Evolutionary conservation across 1,284 basidiomycete genomes (phyloP), one percentile per base, ranked within the genome.

Genomic region (Trametes versicolor): DNA sequence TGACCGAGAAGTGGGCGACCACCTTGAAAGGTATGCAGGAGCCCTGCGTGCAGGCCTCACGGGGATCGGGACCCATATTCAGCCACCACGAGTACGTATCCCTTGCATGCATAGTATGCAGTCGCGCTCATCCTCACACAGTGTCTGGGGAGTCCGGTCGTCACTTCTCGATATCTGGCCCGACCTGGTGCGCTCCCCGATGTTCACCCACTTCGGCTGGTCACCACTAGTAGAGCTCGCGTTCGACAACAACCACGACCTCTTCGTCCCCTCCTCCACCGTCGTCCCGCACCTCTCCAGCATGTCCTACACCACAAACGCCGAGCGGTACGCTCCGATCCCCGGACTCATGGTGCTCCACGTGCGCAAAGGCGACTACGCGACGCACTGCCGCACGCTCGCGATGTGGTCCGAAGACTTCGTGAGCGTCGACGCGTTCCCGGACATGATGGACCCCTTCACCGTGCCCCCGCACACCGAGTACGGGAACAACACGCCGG

Each of bases 311-410:
- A 55, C 56, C 13, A 47, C 64, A 36, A 50, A 59, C 53, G 58
- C 64, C 60, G 62, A 70, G 32, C 72, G 70, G 23, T 72, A 74
- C 67, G 43, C 71, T n/a, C 58, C 62, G 36, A 70, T 80, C 39
- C 73, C 76, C 0, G 83, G 82, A n/a, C 75, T 87, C 6, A 76
- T 90, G 27, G 88, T 82, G 3, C 70, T 90, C 6, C 88, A 91
- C 69, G 70, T 90, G 27, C 84, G 89, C 7, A 78, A 87, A 39
- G 89, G 89, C 3, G 89, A 90, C 73, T 90, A 83, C 71, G 68
- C 76, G 47, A 72, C 76, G 13, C 87, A 89, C 68, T 90, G 89
- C 66, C 49, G 69, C 0, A 71, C 79, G 64, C 81, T 90, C 47
- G 80, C 79, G 0, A 70, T 76, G 29, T 85, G 81, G 80, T 67